These are phyloP conservation scores for Colletotrichum sp. DNA, from an alignment of 2,329 filamentous ascomycete genomes.

Conservation along the genomic window DNA sequence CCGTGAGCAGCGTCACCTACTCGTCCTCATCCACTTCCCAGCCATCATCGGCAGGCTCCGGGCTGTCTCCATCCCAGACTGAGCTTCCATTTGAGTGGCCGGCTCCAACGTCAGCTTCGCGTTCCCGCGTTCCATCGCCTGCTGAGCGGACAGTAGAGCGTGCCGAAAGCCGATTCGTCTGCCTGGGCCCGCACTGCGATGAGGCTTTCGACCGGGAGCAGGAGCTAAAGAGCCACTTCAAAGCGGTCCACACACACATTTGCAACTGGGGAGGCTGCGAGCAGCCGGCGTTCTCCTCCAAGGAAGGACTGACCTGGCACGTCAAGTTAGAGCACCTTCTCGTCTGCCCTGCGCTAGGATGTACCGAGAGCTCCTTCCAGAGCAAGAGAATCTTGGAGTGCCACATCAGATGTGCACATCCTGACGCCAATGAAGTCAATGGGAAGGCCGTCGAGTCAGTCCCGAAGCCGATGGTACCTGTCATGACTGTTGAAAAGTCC, in stretches of 20 bases:
- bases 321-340: slow-evolving; percentile 49
- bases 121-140: slow-evolving; percentile 30
- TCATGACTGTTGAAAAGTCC: not conserved
- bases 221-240: slow-evolving; percentile 29
- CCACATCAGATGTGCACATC: slow-evolving; percentile 42
- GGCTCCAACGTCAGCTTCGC: not conserved
- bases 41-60: slow-evolving; percentile 32
- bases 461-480: not conserved
- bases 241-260: slow-evolving; percentile 32
- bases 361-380: slow-evolving; percentile 40
- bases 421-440: slow-evolving; percentile 17
- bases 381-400: slow-evolving; percentile 37
- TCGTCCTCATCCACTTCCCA: slow-evolving; percentile 24
- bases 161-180: slow-evolving; percentile 24
- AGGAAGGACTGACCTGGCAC: slow-evolving; percentile 44
- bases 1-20: slow-evolving; percentile 28
- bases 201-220: slow-evolving; percentile 26
- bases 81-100: slow-evolving; percentile 27
- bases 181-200: slow-evolving; percentile 31
- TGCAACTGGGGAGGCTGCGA: slow-evolving; percentile 47
- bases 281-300: slow-evolving; percentile 38
- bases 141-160: slow-evolving; percentile 8
- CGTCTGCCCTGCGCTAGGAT: slow-evolving; percentile 43
- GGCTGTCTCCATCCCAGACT: slow-evolving; percentile 33
- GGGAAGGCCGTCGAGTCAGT: slow-evolving; percentile 21